Conservation (phyloP, 345 rosid genomes). For the Salix suchowensis region DNA sequence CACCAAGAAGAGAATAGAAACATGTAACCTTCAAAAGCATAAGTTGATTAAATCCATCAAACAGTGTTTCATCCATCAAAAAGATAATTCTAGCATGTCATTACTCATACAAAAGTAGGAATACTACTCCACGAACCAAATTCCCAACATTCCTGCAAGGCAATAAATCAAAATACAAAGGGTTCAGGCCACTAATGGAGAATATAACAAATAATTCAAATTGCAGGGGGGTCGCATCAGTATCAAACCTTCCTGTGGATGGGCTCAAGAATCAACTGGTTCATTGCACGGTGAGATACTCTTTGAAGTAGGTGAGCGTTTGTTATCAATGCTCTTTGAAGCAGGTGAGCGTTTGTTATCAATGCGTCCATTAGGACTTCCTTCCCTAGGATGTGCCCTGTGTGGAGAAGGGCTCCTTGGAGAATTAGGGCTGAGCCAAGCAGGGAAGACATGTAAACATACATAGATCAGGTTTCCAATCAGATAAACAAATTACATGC, state of each 20-base stretch:
- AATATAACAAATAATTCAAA: background rate
- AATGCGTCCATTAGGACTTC: conserved; percentile 39
- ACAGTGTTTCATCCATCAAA: background rate
- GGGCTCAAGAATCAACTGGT: conserved; percentile 41
- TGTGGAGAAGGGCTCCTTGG: conserved; percentile 27
- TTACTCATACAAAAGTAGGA: background rate
- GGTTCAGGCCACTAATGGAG: background rate
- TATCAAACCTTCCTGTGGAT: conserved; percentile 35
- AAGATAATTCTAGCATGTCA: background rate
- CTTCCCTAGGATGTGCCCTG: conserved; percentile 28
- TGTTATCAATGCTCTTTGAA: conserved; percentile 35
- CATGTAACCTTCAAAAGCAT: background rate
- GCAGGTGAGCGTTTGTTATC: conserved; percentile 36
- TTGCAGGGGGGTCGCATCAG: conserved; percentile 32
- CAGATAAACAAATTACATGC: background rate
- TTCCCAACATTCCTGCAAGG: background rate
- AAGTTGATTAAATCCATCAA: background rate
- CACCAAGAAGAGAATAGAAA: background rate
- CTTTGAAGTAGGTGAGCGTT: conserved; percentile 41
- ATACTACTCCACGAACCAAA: background rate
- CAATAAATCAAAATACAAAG: background rate
- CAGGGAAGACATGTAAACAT: conserved; percentile 44
- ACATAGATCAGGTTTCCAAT: background rate
- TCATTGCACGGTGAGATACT: conserved; percentile 37
- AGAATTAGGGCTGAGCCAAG: conserved; percentile 40